Evolutionary conservation across 208 protist genomes (phyloP).

Genomic region (Wallacemonas sp.): DNA sequence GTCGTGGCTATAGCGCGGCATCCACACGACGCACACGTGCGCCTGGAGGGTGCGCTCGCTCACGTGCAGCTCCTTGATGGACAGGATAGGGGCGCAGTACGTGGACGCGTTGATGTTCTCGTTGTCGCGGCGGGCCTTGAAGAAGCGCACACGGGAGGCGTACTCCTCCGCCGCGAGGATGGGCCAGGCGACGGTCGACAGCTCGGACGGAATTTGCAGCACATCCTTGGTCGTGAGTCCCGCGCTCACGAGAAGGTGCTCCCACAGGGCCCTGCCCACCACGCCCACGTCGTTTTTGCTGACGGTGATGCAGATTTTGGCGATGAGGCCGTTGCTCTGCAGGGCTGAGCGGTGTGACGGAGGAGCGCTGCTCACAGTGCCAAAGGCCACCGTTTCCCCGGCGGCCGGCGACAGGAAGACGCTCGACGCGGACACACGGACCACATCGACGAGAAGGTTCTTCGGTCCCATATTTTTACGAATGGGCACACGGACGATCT

Average conservation of each 20-base stretch:
- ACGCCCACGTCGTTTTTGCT: constrained; percentile 12
- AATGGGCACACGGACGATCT: not conserved
- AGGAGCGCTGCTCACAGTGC: constrained; percentile 56
- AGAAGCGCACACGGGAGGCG: constrained; percentile 24
- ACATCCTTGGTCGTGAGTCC: constrained; percentile 7
- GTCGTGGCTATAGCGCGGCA: constrained; percentile 56
- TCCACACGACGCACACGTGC: constrained; percentile 62
- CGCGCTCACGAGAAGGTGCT: constrained; percentile 12
- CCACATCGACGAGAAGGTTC: constrained; percentile 27
- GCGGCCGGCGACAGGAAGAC: constrained; percentile 52
- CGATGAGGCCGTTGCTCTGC: constrained; percentile 69
- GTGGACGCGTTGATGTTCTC: constrained; percentile 35
- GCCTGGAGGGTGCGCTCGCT: constrained; percentile 31
- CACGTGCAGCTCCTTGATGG: constrained; percentile 37
- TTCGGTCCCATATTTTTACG: constrained; percentile 7
- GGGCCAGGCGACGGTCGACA: constrained; percentile 45
- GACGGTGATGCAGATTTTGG: constrained; percentile 50
- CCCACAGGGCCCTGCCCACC: constrained; percentile 32
- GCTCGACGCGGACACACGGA: constrained; percentile 51
- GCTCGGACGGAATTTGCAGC: constrained; percentile 15
- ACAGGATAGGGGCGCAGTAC: constrained; percentile 58
- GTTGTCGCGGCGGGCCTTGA: constrained; percentile 21
- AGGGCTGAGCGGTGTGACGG: constrained; percentile 55
- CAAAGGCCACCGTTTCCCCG: constrained; percentile 46
- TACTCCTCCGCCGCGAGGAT: constrained; percentile 40